Evolutionary conservation across 345 rosid species (phyloP).

Genomic region (Noccaea bulbosa): DNA sequence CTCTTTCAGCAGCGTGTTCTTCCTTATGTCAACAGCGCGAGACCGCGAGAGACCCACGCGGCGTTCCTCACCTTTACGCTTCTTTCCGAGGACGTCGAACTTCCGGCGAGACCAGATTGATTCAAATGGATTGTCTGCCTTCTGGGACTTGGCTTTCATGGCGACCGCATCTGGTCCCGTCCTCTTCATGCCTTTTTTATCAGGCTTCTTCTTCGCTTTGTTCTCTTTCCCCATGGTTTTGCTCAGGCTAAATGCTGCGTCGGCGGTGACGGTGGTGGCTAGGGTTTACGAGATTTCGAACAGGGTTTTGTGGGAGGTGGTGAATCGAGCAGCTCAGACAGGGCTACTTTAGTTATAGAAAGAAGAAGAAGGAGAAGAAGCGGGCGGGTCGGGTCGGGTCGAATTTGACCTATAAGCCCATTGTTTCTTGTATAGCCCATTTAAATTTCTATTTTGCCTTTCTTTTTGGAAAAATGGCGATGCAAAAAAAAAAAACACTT

Average conservation of each 20-base stretch:
- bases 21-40: constrained; percentile 76
- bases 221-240: constrained; percentile 38
- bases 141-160: constrained; percentile 61
- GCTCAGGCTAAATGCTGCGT: neutral
- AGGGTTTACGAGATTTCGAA: constrained; percentile 36
- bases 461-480: no score
- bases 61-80: constrained; percentile 85
- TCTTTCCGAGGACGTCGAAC: constrained; percentile 86
- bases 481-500: no score
- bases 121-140: constrained; percentile 70
- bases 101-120: constrained; percentile 85
- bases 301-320: constrained; percentile 32
- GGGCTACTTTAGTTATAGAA: neutral
- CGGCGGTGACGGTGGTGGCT: constrained; percentile 18
- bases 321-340: neutral
- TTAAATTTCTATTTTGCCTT: no score
- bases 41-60: constrained; percentile 73
- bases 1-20: constrained; percentile 80
- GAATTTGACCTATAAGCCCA: neutral
- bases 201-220: constrained; percentile 45
- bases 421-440: no score
- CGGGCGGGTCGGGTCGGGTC: constrained; percentile 18
- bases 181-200: constrained; percentile 48
- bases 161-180: constrained; percentile 60
- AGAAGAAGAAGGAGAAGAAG: constrained; percentile 25